Conservation (phyloP, 2,329 filamentous ascomycete species). For the Exophiala aquamarina region DNA sequence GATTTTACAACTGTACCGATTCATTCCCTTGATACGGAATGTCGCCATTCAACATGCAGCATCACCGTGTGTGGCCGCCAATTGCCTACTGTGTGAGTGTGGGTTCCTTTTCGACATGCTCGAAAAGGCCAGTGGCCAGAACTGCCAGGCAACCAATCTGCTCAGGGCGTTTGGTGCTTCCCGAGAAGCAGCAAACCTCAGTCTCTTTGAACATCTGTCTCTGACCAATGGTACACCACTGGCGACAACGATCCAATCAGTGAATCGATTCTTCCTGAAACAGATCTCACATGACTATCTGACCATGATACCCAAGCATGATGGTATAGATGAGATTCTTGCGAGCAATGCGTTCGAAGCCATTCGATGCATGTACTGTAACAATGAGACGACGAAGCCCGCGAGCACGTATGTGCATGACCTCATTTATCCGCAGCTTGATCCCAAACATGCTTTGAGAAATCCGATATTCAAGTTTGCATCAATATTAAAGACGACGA, state of each 20-base stretch:
- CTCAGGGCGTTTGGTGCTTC: slow-evolving; percentile 84
- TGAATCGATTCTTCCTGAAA: slow-evolving; percentile 82
- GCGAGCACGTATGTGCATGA: slow-evolving; percentile 83
- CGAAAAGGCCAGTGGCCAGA: slow-evolving; percentile 88
- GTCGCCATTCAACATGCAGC: slow-evolving; percentile 85
- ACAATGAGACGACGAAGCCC: slow-evolving; percentile 78
- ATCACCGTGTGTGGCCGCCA: slow-evolving; percentile 76
- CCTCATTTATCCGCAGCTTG: slow-evolving; percentile 64
- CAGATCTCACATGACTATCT: slow-evolving; percentile 76
- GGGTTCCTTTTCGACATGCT: slow-evolving; percentile 98
- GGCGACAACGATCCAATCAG: slow-evolving; percentile 78
- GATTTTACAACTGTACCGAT: slow-evolving; percentile 85
- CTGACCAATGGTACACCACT: slow-evolving; percentile 66
- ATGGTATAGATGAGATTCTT: slow-evolving; percentile 68
- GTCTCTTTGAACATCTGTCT: slow-evolving; percentile 78
- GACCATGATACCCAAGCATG: slow-evolving; percentile 61
- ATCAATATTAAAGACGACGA: slow-evolving; percentile 85
- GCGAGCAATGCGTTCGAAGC: slow-evolving; percentile 44
- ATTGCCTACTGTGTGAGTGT: slow-evolving; percentile 87
- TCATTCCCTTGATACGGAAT: slow-evolving; percentile 85
- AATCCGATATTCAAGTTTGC: slow-evolving; percentile 67
- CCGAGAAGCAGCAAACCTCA: slow-evolving; percentile 73
- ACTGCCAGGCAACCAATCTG: slow-evolving; percentile 94
- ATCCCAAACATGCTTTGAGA: slow-evolving; percentile 52
- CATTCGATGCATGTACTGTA: slow-evolving; percentile 83